Evolutionary conservation across 306 rosid species (phyloP).

Genomic region (Quercus ilex): DNA sequence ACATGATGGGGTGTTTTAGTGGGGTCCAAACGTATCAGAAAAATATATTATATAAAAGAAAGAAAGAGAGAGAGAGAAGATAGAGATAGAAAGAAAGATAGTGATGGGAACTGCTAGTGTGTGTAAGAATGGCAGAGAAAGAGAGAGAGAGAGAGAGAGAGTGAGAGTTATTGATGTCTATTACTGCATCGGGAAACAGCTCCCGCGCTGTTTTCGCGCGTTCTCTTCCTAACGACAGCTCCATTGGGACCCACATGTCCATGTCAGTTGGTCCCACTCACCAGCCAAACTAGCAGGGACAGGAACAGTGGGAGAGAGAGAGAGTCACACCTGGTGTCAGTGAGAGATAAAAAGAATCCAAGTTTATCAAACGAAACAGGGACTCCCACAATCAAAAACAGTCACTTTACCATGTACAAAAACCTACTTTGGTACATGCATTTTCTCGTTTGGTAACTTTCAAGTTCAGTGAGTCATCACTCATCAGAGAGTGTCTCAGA

Average conservation of each 20-base stretch:
- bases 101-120: background rate
- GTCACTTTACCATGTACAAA: too few species aligned
- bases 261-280: conserved; percentile 18
- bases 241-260: background rate
- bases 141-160: background rate
- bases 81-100: background rate
- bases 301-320: background rate
- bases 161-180: conserved; percentile 19
- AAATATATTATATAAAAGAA: background rate
- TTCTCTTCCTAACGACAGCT: conserved; percentile 27
- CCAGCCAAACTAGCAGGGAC: background rate
- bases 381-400: too few species aligned
- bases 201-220: conserved; percentile 73
- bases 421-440: too few species aligned
- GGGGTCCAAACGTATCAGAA: conserved; percentile 26
- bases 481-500: too few species aligned
- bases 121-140: background rate
- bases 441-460: too few species aligned
- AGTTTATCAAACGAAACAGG: too few species aligned
- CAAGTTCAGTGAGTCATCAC: too few species aligned
- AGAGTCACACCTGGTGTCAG: conserved; percentile 1
- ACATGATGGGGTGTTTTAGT: conserved; percentile 31
- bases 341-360: background rate
- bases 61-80: background rate
- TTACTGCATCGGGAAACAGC: conserved; percentile 48